Conservation (phyloP, 2,329 filamentous ascomycete genomes). For the Diaporthe velutina region DNA sequence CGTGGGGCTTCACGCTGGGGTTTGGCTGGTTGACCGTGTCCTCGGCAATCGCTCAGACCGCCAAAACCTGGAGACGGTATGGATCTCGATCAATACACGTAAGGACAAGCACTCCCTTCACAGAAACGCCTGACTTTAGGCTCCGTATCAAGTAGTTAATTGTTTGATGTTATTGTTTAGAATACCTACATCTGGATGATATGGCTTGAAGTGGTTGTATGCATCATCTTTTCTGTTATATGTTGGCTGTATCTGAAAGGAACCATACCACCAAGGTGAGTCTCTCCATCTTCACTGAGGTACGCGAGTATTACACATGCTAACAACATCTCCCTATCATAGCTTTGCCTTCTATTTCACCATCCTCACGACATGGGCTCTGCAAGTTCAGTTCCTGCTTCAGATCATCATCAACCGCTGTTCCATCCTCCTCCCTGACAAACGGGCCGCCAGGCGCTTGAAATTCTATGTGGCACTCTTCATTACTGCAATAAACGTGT, state of each 20-base stretch:
- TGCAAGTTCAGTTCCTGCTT: slow-evolving; percentile 31
- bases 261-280: slow-evolving; percentile 17
- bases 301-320: no score
- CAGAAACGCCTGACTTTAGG: no score
- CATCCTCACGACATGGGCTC: slow-evolving; percentile 26
- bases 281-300: not conserved
- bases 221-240: slow-evolving; percentile 17
- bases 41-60: slow-evolving; percentile 14
- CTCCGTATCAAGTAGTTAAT: no score
- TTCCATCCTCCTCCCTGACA: slow-evolving; percentile 58
- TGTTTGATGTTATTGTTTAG: no score
- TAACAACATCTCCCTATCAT: not conserved
- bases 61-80: slow-evolving; percentile 28
- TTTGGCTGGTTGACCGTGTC: slow-evolving; percentile 33
- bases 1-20: slow-evolving; percentile 33
- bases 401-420: slow-evolving; percentile 64
- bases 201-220: slow-evolving; percentile 17
- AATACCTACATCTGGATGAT: slow-evolving; percentile 33
- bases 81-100: slow-evolving; percentile 27
- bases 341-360: slow-evolving; percentile 33
- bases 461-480: slow-evolving; percentile 51
- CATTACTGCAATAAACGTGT: slow-evolving; percentile 64
- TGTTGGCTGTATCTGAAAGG: slow-evolving; percentile 32
- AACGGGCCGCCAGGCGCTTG: slow-evolving; percentile 46
- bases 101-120: no score